Percentiles rank a stretch among this genome's conserved stretches.
phyloP scores from a whole-genome alignment of 1,139 yeast genomes.

The Eremothecium sinecaudum region DNA sequence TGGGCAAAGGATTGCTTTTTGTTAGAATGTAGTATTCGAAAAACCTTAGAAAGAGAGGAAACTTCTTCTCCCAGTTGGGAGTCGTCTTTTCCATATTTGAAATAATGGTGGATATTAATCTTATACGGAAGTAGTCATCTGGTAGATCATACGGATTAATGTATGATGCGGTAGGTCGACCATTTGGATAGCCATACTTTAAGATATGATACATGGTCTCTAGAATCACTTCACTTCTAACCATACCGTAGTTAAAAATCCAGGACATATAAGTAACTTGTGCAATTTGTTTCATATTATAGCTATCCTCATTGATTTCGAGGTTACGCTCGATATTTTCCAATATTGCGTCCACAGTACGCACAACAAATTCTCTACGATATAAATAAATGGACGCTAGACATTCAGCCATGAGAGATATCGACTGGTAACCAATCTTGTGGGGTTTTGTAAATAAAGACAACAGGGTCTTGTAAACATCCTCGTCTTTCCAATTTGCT shows the following conservation, averaged over 20 bases:
- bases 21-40: slow-evolving; percentile 69
- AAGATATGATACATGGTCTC: slow-evolving; percentile 52
- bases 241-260: slow-evolving; percentile 41
- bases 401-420: slow-evolving; percentile 43
- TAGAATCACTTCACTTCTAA: slow-evolving; percentile 41
- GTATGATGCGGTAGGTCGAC: slow-evolving; percentile 44
- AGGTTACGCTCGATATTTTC: slow-evolving; percentile 59
- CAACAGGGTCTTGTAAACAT: slow-evolving; percentile 36
- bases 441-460: slow-evolving; percentile 55
- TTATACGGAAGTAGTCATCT: slow-evolving; percentile 63
- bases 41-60: slow-evolving; percentile 45
- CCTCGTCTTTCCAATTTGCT: slow-evolving; percentile 42
- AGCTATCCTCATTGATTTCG: slow-evolving; percentile 53
- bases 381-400: slow-evolving; percentile 34
- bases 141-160: slow-evolving; percentile 46
- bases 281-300: slow-evolving; percentile 54
- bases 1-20: slow-evolving; percentile 56
- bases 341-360: slow-evolving; percentile 52
- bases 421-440: slow-evolving; percentile 47
- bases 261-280: slow-evolving; percentile 54
- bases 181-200: slow-evolving; percentile 59
- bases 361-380: slow-evolving; percentile 36
- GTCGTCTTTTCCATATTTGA: slow-evolving; percentile 17
- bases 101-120: slow-evolving; percentile 40
- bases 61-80: slow-evolving; percentile 22